Evolutionary conservation across 495 filamentous ascomycete species (phyloP), one percentile per base, ranked within the genome.

Genomic region (Neurospora sp.): DNA sequence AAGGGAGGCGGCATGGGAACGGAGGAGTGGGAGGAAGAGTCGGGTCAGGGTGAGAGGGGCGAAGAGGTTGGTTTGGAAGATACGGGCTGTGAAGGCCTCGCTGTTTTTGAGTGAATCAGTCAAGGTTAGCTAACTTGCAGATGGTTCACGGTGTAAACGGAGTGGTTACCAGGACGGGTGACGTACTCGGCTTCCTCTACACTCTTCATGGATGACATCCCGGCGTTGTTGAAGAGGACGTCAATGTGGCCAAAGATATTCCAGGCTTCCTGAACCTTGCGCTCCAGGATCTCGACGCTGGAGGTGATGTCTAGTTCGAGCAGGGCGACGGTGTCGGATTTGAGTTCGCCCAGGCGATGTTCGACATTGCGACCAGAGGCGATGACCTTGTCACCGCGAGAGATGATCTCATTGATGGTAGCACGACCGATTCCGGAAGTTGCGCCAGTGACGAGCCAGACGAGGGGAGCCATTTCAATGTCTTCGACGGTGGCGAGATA

Each of bases 321-420:
- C 11, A 81, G 75, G 42, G 73, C 75, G 8, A 82, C 70, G 31
- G 73, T 71, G 11, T 73, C 72, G 16, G 73, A 76, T 7, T 75
- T 70, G 40, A 77, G 69, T 18, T 71, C n/a, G 39, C 72, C 75
- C 10, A 82, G 79, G 5, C 73, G 72, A n/a, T 40, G 44, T 3
- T 79, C 77, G 20, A 81, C 78, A 42, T 82, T 83, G 72, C 77
- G 75, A 10, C 79, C 79, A 3, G 73, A 71, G 37, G 82, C 87
- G 62, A 89, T 82, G 14, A 89, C 87, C 16, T 79, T 77, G 73
- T 88, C 82, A 38, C 85, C 85, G 31, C 81, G 80, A 9, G 72
- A 72, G 7, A 89, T 81, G n/a, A 85, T 85, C 4, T 77, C 70
- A 8, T 81, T 75, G 46, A 84, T 79, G 6, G 89, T 79, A 31